Conservation (phyloP, 2,329 filamentous ascomycete genomes). For the Fusarium coicis region DNA sequence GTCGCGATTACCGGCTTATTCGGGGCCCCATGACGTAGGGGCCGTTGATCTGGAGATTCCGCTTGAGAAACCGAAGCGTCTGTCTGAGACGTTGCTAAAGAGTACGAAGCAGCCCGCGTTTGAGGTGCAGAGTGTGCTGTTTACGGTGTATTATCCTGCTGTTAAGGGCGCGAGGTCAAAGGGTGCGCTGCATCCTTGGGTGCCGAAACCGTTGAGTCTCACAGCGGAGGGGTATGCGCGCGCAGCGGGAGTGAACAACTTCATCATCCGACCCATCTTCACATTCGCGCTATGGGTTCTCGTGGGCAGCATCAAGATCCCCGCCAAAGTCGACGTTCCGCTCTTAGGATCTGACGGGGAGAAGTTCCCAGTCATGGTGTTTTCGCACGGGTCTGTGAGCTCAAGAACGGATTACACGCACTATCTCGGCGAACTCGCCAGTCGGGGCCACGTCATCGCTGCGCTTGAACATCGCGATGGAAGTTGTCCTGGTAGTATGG, state of each 20-base stretch:
- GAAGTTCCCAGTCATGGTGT: slow-evolving; percentile 58
- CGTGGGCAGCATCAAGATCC: slow-evolving; percentile 58
- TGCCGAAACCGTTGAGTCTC: slow-evolving; percentile 56
- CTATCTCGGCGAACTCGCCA: slow-evolving; percentile 61
- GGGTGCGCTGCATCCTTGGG: slow-evolving; percentile 55
- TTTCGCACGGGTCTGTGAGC: slow-evolving; percentile 64
- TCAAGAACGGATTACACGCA: slow-evolving; percentile 63
- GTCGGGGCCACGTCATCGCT: slow-evolving; percentile 60
- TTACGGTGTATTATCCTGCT: slow-evolving; percentile 62
- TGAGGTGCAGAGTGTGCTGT: slow-evolving; percentile 58
- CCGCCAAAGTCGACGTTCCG: slow-evolving; percentile 59
- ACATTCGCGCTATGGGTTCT: slow-evolving; percentile 55
- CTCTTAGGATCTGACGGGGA: slow-evolving; percentile 45
- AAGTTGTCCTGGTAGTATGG: slow-evolving; percentile 58
- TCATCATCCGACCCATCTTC: slow-evolving; percentile 55
- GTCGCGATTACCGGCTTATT: slow-evolving; percentile 56
- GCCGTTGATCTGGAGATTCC: slow-evolving; percentile 60
- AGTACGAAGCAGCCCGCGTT: slow-evolving; percentile 54
- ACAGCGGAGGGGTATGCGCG: slow-evolving; percentile 60
- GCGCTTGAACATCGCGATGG: slow-evolving; percentile 65
- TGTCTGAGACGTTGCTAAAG: slow-evolving; percentile 50
- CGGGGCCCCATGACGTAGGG: slow-evolving; percentile 58
- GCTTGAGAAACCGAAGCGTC: slow-evolving; percentile 46
- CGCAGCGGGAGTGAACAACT: slow-evolving; percentile 57
- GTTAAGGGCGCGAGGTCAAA: slow-evolving; percentile 42